Percentiles rank a stretch among this genome's conserved stretches.
phyloP scores from a whole-genome alignment of 2,329 filamentous ascomycete genomes.

The Aspergillus glaucus region DNA sequence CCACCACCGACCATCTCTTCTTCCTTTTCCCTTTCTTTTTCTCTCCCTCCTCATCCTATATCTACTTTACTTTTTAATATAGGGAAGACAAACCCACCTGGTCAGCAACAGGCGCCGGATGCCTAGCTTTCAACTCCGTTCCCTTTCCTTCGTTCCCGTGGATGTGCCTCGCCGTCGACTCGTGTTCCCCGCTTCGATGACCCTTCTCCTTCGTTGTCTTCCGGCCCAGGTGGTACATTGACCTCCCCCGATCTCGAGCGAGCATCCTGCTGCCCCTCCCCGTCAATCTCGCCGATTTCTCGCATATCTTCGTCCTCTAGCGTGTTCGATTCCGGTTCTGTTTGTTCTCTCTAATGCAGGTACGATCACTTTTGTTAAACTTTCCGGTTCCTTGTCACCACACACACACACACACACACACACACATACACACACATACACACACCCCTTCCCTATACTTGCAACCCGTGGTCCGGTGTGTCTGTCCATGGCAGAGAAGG shows the following conservation, averaged over 20 bases:
- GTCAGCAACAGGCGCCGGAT: conserved; percentile 15
- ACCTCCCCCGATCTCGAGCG: conserved; percentile 23
- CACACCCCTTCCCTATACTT: conserved; percentile 3
- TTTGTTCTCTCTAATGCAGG: conserved; percentile 34
- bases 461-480: conserved; percentile 1
- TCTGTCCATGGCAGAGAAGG: not conserved
- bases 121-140: conserved; percentile 13
- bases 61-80: conserved; percentile 2
- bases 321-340: conserved; percentile 16
- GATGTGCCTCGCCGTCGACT: conserved; percentile 14
- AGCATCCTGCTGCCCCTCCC: conserved; percentile 14
- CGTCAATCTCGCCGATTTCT: conserved; percentile 20
- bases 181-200: conserved; percentile 37
- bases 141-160: conserved; percentile 14
- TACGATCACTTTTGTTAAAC: conserved; percentile 16
- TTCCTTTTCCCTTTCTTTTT: not conserved
- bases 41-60: conserved; percentile 1
- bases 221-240: conserved; percentile 33
- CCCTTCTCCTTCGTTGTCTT: conserved; percentile 23
- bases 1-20: not conserved
- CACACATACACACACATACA: not conserved
- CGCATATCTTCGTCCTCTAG: conserved; percentile 12
- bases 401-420: not conserved
- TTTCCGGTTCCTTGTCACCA: not conserved
- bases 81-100: not conserved